Evolutionary conservation across 768 basidiomycete genomes (phyloP).

Genomic region (Symmetrospora coprosmae): DNA sequence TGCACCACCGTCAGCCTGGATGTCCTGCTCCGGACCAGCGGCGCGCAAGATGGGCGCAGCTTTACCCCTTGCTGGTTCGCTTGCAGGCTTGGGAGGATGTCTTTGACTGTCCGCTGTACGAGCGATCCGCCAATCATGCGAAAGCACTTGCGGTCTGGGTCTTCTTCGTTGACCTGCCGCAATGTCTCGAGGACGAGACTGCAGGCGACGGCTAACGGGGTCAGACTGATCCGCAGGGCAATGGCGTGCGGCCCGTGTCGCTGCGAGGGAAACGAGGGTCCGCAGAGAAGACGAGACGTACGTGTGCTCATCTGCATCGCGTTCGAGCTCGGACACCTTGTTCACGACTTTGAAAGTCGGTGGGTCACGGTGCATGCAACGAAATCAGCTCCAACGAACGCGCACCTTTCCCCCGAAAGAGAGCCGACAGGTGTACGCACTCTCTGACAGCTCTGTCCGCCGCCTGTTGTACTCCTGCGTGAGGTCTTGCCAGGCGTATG

Average conservation of each 20-base stretch:
- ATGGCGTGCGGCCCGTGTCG: too few relatives aligned
- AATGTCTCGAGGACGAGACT: conserved; percentile 82
- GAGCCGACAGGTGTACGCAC: neutral
- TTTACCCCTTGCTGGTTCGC: conserved; percentile 78
- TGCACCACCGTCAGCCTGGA: conserved; percentile 10
- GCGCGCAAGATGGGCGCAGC: neutral
- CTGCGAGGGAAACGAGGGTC: neutral
- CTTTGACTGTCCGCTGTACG: conserved; percentile 87
- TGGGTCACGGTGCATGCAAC: neutral
- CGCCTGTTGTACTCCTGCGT: conserved; percentile 18
- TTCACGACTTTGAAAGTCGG: conserved; percentile 35
- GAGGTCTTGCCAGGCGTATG: neutral
- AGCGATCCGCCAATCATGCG: conserved; percentile 87
- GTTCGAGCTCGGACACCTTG: conserved; percentile 91
- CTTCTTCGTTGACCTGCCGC: conserved; percentile 61
- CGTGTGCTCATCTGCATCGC: conserved; percentile 91
- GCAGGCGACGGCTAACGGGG: neutral
- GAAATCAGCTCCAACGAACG: neutral
- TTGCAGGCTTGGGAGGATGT: conserved; percentile 76
- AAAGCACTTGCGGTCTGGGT: conserved; percentile 89
- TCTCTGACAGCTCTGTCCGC: conserved; percentile 10
- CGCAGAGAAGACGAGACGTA: conserved; percentile 39
- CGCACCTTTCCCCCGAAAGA: too few relatives aligned
- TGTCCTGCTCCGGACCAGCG: too few relatives aligned
- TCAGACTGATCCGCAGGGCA: too few relatives aligned